phyloP scores from a whole-genome alignment of 306 rosid species.

The Malus orientalis region DNA sequence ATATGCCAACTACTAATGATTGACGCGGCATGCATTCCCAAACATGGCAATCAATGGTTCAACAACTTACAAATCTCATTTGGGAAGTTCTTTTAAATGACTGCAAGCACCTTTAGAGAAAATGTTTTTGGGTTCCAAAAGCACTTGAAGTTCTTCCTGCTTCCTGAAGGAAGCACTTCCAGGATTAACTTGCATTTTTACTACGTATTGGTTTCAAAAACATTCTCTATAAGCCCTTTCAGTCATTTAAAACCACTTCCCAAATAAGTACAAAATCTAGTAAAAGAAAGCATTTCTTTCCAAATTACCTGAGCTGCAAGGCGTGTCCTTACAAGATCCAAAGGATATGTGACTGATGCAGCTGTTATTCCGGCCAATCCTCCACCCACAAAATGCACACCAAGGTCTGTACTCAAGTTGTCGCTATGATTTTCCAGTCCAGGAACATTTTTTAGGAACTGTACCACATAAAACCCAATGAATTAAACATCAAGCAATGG shows the following conservation, averaged over 20 bases:
- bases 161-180: too few relatives aligned
- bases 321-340: slow-evolving; percentile 98
- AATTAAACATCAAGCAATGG: background rate
- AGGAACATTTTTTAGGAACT: slow-evolving; percentile 54
- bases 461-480: slow-evolving; percentile 12
- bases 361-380: slow-evolving; percentile 95
- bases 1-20: background rate
- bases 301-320: slow-evolving; percentile 86
- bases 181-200: too few relatives aligned
- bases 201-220: too few relatives aligned
- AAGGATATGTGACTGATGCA: slow-evolving; percentile 81
- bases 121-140: too few relatives aligned
- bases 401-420: slow-evolving; percentile 49
- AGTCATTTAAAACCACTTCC: too few relatives aligned
- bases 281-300: background rate
- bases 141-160: too few relatives aligned
- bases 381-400: slow-evolving; percentile 73
- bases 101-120: too few relatives aligned
- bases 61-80: background rate
- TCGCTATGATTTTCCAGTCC: slow-evolving; percentile 42
- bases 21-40: background rate
- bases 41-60: background rate
- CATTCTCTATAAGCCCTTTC: too few relatives aligned
- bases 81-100: too few relatives aligned
- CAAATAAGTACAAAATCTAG: background rate